Evolutionary conservation across 371 early-diverging fungal species (phyloP).

Genomic region (Rhizopus delemar): DNA sequence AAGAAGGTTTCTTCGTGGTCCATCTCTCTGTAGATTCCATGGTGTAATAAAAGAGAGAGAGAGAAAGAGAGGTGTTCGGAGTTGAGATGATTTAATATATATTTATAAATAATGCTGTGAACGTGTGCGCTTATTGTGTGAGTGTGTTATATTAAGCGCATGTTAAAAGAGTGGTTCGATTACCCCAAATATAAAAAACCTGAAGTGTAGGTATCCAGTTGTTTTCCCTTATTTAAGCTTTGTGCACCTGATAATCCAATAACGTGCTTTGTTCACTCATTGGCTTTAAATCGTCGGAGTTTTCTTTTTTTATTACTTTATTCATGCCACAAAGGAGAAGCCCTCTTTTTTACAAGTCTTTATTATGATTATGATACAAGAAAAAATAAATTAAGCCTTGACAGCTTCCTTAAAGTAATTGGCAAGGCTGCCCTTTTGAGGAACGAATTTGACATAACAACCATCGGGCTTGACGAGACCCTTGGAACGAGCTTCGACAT

Average conservation of each 20-base stretch:
- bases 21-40: slow-evolving; percentile 8
- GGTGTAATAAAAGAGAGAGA: neutral
- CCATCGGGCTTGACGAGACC: slow-evolving; percentile 94
- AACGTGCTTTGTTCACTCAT: no score
- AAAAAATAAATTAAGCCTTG: slow-evolving; percentile 33
- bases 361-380: neutral
- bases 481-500: slow-evolving; percentile 77
- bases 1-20: slow-evolving; percentile 10
- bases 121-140: no score
- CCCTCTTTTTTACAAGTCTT: no score
- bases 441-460: slow-evolving; percentile 96
- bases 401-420: slow-evolving; percentile 52
- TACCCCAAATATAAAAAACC: no score
- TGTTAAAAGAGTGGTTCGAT: no score
- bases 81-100: neutral
- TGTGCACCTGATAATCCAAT: no score
- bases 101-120: neutral
- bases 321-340: no score
- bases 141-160: no score
- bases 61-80: neutral
- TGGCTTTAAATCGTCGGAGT: no score
- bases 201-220: no score
- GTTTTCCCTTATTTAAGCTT: no score
- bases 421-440: slow-evolving; percentile 84
- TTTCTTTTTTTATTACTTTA: no score